A percentile compares a stretch with the other conserved stretches of the same genome.
phyloP scores from a whole-genome alignment of 257 asterid genomes.

The Solanum sitiens region DNA sequence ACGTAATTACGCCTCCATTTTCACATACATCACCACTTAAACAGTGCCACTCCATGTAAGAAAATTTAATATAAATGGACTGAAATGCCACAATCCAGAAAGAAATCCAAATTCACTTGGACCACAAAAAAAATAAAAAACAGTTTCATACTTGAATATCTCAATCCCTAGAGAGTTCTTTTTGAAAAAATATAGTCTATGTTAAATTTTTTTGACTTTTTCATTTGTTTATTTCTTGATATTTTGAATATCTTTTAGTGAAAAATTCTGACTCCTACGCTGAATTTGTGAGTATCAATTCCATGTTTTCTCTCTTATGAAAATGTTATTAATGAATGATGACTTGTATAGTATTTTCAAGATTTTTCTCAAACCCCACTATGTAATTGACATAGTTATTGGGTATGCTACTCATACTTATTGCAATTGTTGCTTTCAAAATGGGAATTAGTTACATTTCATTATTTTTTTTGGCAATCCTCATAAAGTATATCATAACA shows the following conservation, averaged over 20 bases:
- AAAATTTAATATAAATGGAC: neutral
- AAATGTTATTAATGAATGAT: neutral
- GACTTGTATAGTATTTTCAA: neutral
- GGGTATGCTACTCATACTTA: neutral
- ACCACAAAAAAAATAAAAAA: neutral
- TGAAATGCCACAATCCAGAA: neutral
- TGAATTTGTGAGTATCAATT: too few species aligned
- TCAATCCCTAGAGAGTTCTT: neutral
- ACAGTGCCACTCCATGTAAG: neutral
- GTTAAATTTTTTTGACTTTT: neutral
- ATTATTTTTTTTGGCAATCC: neutral
- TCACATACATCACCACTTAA: neutral
- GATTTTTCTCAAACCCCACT: neutral
- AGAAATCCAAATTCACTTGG: neutral
- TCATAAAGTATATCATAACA: neutral
- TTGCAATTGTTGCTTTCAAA: neutral
- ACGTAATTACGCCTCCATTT: neutral
- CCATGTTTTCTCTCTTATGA: neutral
- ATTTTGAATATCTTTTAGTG: rapidly evolving
- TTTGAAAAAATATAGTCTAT: neutral
- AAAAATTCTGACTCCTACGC: neutral
- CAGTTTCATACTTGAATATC: too few species aligned
- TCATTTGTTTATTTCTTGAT: neutral
- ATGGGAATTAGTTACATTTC: neutral
- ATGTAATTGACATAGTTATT: neutral